A percentile compares a stretch with the other conserved stretches of the same genome.
Evolutionary conservation across 192 early-diverging fungal genomes (phyloP).

Genomic region (Podila verticillata): DNA sequence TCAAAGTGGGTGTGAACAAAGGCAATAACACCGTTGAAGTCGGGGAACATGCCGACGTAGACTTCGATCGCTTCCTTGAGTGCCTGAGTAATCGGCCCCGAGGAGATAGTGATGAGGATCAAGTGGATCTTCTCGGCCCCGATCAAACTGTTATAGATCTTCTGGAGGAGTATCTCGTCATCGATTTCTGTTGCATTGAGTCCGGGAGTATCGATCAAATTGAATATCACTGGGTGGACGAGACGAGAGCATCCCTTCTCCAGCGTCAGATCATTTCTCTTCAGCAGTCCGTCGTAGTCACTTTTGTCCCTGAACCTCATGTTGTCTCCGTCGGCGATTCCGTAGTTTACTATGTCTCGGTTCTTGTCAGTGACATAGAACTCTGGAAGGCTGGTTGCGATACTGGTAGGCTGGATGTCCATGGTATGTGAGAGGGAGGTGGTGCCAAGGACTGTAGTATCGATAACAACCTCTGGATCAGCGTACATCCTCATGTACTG

Average conservation of each 20-base stretch:
- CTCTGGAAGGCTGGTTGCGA: not conserved
- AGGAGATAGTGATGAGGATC: conserved; percentile 3
- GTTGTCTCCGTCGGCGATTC: not conserved
- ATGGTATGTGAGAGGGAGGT: conserved; percentile 2
- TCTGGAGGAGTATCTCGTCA: not conserved
- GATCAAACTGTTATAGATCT: not conserved
- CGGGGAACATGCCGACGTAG: conserved; percentile 19
- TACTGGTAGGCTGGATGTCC: not conserved
- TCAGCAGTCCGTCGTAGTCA: not conserved
- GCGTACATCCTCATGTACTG: not conserved
- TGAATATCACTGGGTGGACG: not conserved
- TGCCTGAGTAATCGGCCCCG: not conserved
- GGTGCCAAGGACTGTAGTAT: conserved; percentile 1
- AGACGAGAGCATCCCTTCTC: not conserved
- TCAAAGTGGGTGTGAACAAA: conserved; percentile 21
- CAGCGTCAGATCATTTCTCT: not conserved
- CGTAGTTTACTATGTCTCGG: not conserved
- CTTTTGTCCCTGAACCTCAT: not conserved
- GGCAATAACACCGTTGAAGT: conserved; percentile 19
- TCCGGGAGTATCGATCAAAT: conserved; percentile 5
- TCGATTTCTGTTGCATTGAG: not conserved
- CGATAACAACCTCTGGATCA: not conserved
- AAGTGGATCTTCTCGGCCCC: not conserved
- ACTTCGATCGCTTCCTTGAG: not conserved
- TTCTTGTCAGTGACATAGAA: not conserved